Evolutionary conservation across 2,329 filamentous ascomycete species (phyloP), one percentile per base, ranked within the genome.

Genomic region (Stagonosporopsis tanaceti): DNA sequence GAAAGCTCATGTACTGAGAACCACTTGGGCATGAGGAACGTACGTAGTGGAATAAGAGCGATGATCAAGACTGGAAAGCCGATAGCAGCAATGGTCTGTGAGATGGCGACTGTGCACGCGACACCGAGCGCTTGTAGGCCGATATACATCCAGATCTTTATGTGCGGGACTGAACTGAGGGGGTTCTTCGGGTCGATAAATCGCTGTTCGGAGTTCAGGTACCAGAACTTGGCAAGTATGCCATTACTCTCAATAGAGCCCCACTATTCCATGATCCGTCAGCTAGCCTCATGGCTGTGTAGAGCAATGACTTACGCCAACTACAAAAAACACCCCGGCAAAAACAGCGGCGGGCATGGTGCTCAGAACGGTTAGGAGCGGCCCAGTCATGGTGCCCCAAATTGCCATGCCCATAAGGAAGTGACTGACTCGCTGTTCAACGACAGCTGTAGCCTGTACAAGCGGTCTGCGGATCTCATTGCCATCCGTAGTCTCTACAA

Each of bases 11-110:
- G 65, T 25, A 75, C 69, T 0, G 73, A 75, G 64, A 86, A 85
- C 74, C 82, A 81, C 25, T 73, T 73, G 1, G 83, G 83, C 58
- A 85, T 70, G 0, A 82, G 45, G 34, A 78, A 72, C 59, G 78
- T 82, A n/a, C 83, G 76, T 2, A 85, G 62, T 1, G 84, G 84
- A n/a, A 86, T 85, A 4, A 86, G 71, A 2, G 80, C 76, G 40
- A 82, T 80, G 60, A 86, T 85, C 40, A 86, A 73, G 17, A 86
- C 77, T 0, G 84, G 84, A 61, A 86, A 86, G 0, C 82, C 81
- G 28, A 86, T 84, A 0, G 83, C 84, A 0, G 81, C 84, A 12
- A 86, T 81, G 0, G 84, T 86, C 64, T 86, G 82, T 0, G 82
- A 84, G 44, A 86, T 82, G 1, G 82, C 83, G 2, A 86, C 81